Percentiles rank a stretch among this genome's conserved stretches.
Evolutionary conservation across 176 grass and related monocot genomes (phyloP).

Genomic region (Cenchrus americanus): DNA sequence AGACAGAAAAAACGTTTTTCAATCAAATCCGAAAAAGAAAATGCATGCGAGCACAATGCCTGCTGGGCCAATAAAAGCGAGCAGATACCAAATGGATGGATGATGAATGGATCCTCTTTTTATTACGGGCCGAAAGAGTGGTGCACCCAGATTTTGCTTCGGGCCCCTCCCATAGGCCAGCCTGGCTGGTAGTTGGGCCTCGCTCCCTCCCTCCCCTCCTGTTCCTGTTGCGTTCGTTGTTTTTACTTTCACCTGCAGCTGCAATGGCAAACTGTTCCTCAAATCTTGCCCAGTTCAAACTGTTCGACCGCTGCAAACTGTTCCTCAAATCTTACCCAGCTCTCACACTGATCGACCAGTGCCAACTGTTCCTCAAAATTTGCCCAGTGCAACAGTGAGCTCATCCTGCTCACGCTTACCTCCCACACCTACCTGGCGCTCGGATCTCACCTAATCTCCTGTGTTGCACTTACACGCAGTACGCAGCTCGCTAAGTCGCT

Average conservation of each 20-base stretch:
- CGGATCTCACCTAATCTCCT: constrained; percentile 32
- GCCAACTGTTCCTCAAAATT: background rate
- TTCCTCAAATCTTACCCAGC: background rate
- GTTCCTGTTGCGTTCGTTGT: too few relatives aligned
- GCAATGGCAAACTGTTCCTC: background rate
- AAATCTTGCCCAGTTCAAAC: background rate
- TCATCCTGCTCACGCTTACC: background rate
- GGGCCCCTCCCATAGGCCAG: too few relatives aligned
- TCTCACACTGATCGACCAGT: background rate
- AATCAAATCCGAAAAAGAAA: background rate
- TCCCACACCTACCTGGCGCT: background rate
- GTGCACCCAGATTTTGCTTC: too few relatives aligned
- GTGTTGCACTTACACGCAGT: constrained; percentile 5
- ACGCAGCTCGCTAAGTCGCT: background rate
- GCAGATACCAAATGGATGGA: too few relatives aligned
- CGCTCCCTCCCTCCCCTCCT: too few relatives aligned
- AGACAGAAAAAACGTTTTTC: too few relatives aligned
- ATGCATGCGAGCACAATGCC: background rate
- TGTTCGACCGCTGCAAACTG: background rate
- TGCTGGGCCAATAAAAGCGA: background rate
- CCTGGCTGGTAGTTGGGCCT: too few relatives aligned
- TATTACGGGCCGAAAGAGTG: too few relatives aligned
- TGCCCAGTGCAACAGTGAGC: background rate
- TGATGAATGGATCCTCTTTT: too few relatives aligned
- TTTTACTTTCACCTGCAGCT: too few relatives aligned